Evolutionary conservation across 306 rosid species (phyloP).

Genomic region (Arachis stenosperma): DNA sequence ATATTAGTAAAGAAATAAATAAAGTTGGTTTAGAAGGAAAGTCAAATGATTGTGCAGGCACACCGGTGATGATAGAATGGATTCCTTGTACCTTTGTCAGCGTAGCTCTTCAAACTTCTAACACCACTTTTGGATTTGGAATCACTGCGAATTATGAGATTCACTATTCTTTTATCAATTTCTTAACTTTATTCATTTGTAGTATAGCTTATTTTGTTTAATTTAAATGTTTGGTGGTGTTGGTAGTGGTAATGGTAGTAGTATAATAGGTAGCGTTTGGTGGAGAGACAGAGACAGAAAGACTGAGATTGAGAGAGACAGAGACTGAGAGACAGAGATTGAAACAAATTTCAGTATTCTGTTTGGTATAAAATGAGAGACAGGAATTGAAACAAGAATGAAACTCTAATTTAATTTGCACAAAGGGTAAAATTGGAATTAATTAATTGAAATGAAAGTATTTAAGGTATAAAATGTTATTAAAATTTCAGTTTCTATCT

Average conservation of each 20-base stretch:
- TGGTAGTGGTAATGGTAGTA: not conserved
- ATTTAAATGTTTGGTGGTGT: not conserved
- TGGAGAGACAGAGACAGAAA: too few relatives aligned
- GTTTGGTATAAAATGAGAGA: too few relatives aligned
- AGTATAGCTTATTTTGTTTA: not conserved
- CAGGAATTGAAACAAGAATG: too few relatives aligned
- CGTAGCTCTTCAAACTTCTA: conserved; percentile 23
- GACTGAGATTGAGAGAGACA: too few relatives aligned
- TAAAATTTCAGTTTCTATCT: too few relatives aligned
- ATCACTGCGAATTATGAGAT: conserved; percentile 19
- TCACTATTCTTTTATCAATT: conserved; percentile 2
- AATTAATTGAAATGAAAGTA: too few relatives aligned
- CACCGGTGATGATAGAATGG: conserved; percentile 2
- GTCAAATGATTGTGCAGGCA: conserved; percentile 49
- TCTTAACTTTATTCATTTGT: not conserved
- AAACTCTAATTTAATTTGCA: too few relatives aligned
- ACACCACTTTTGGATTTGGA: conserved; percentile 31
- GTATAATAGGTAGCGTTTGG: too few relatives aligned
- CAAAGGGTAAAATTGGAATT: too few relatives aligned
- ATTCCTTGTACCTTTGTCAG: conserved; percentile 27
- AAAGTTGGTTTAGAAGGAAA: conserved; percentile 2
- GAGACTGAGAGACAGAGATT: too few relatives aligned
- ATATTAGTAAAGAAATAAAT: not conserved
- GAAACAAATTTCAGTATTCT: too few relatives aligned
- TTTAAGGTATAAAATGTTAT: too few relatives aligned